A percentile compares a stretch with the other conserved stretches of the same genome.
Conservation (phyloP, 108 stramenopile species). For the Aurantiochytrium sp. region DNA sequence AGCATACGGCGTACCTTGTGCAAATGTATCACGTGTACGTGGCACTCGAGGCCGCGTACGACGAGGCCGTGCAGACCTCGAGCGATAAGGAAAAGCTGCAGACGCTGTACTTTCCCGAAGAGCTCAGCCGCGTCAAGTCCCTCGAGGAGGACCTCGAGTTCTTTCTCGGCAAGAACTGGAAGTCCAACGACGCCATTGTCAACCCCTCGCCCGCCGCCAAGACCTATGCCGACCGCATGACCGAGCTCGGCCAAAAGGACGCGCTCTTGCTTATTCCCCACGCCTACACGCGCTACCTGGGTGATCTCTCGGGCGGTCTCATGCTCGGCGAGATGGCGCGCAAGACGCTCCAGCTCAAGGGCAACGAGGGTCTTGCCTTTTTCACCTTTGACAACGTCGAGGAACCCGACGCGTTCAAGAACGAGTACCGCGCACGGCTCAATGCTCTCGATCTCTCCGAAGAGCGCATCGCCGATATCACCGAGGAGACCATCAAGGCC, state of each 20-base stretch:
- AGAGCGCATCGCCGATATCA: background rate
- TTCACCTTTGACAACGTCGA: background rate
- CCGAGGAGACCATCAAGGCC: background rate
- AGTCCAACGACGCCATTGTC: background rate
- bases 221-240: background rate
- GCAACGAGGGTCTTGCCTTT: background rate
- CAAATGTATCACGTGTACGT: background rate
- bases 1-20: background rate
- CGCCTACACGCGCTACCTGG: slow-evolving; percentile 15
- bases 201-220: background rate
- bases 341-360: background rate
- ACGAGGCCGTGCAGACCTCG: background rate
- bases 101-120: background rate
- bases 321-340: background rate
- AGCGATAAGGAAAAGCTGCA: background rate
- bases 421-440: background rate
- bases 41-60: slow-evolving; percentile 17
- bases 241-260: background rate
- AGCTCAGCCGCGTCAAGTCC: background rate
- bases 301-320: background rate
- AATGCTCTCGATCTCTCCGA: background rate
- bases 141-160: slow-evolving; percentile 15
- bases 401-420: background rate
- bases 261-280: background rate
- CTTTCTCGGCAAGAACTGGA: background rate